Base-by-base conservation (phyloP, 2,329 filamentous ascomycete genomes). In the Ceratocystis diversiconidia region DNA sequence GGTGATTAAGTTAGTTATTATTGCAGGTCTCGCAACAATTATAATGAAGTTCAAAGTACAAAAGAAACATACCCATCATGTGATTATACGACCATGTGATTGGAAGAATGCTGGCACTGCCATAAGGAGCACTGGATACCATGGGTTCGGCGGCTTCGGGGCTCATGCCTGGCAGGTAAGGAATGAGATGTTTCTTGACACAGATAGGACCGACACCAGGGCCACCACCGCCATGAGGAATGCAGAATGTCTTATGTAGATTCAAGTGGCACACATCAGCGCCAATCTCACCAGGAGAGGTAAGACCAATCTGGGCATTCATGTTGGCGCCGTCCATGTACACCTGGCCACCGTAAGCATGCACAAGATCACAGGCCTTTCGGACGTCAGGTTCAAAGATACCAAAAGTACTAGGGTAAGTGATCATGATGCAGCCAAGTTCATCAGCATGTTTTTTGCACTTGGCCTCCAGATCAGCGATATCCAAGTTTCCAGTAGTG, bases 251-350 rank as follows among this genome's bases (percentile, higher is more conserved):
- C 83, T 97, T 97, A 84, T 97, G 92, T 52, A 97, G 82, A 76
- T 97, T 97, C 68, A 97, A 80, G 78, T 96, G 92, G 82, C 92
- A 97, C 48, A 96, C 92, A 74, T 97, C 92, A 36, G 92, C 92
- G 22, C 92, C 92, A 70, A 97, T 95, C 74, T 95, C 91, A 48
- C 92, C 92, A 1, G 92, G 92, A 0, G 90, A 95, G 79, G 90
- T 96, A 10, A 97, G 82, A 12, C 92, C 92, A 69, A 97, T 96
- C 76, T 97, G 92, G 19, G 92, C 92, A 73, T 96, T 97, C 90
- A 96, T 94, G 79, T 97, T 97, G 70, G 92, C 92, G 61, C 92
- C 92, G 73, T 97, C 92, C 92, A 97, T 96, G 79, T 96, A 97
- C 17, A 97, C 92, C 73, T 95, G 90, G 8, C 92, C 92, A 63